phyloP scores from a whole-genome alignment of 176 grass and related monocot genomes.

The Ensete ventricosum region DNA sequence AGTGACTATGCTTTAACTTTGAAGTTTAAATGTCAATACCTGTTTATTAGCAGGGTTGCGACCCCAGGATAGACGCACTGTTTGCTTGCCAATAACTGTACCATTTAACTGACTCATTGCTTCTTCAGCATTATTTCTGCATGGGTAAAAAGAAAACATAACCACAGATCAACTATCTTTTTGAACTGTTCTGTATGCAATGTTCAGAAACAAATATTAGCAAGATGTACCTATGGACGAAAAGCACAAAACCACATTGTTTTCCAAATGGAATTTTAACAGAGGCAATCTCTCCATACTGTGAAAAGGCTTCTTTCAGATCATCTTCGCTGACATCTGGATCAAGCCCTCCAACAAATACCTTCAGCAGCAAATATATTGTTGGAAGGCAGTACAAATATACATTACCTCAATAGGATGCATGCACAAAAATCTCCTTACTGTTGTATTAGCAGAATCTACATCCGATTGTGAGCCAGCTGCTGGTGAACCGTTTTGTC shows the following conservation, averaged over 20 bases:
- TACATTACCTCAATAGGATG: neutral
- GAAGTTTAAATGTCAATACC: neutral
- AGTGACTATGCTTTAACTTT: neutral
- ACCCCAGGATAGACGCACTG: conserved; percentile 14
- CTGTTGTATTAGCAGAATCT: conserved; percentile 12
- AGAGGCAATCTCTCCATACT: conserved; percentile 42
- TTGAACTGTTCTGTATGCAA: neutral
- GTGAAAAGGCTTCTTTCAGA: conserved; percentile 37
- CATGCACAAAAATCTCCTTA: conserved; percentile 5
- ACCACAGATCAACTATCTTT: neutral
- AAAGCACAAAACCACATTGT: conserved; percentile 39
- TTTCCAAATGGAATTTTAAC: conserved; percentile 39
- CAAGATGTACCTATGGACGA: conserved; percentile 29
- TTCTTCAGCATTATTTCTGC: conserved; percentile 24
- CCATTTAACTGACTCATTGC: conserved; percentile 22
- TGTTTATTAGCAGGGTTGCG: conserved; percentile 12
- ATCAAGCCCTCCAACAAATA: conserved; percentile 48
- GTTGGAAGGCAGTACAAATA: neutral
- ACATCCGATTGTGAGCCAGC: conserved; percentile 1
- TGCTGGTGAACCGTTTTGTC: conserved; percentile 5
- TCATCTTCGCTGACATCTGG: conserved; percentile 35
- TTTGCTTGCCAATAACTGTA: conserved; percentile 12
- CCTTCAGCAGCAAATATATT: conserved; percentile 18
- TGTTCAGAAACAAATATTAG: neutral
- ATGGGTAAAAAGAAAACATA: neutral